Evolutionary conservation across 805 yeast genomes (phyloP), one percentile per base, ranked within the genome.

Genomic region (Schizosaccharomyces lindneri): DNA sequence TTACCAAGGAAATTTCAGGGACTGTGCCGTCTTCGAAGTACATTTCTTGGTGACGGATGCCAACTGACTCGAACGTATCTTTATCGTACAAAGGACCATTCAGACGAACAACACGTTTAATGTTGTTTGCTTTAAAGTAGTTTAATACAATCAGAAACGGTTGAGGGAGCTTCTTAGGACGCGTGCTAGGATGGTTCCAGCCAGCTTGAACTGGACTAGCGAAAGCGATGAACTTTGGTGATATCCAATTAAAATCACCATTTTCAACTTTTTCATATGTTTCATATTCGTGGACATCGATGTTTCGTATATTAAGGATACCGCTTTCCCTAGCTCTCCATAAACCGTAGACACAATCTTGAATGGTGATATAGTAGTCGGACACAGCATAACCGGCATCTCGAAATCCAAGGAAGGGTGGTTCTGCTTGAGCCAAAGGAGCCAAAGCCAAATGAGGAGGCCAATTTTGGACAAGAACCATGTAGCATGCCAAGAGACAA

Each of bases 21-120:
- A 97, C 93, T 1, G 97, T 88, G 39, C 98, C 98, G 71, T 93
- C 98, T 67, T 93, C 97, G 71, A 93, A 93, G 55, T 90, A 85
- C 88, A 93, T 85, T 71, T 93, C 98, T 21, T 90, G 76, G 71
- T 93, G 98, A 68, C 84, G 83, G 65, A 93, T 87, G 3, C 85
- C 88, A 62, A 85, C 75, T 65, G 81, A 82, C 65, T 84, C 86
- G 70, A 93, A 93, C 70, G 89, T 95, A 41, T 74, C 75, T 62
- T 84, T 82, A 68, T 90, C 93, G 73, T 93, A 93, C 59, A 93
- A 76, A 67, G 87, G 95, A 0, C 96, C 87, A 71, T 93, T 93
- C 63, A 93, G 78, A 68, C 98, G 79, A 29, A 93, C 95, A 15
- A 93, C 97, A 65, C 90, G 75, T 70, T 85, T 84, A 46, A 93